phyloP scores from a whole-genome alignment of 1,284 basidiomycete genomes.

The Ustilago sp. region DNA sequence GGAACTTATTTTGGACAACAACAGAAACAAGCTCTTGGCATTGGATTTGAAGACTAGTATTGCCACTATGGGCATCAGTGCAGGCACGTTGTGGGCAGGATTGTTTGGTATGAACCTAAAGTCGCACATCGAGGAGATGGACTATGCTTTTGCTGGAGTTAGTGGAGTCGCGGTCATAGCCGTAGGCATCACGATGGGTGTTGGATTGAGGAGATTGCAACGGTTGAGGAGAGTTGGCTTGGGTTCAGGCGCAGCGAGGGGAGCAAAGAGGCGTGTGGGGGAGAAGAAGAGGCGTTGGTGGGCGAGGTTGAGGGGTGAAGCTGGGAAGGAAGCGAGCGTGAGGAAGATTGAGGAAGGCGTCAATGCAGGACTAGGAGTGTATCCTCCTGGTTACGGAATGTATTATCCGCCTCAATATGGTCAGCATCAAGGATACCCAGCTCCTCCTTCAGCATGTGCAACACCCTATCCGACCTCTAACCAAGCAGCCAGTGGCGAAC shows the following conservation, averaged over 20 bases:
- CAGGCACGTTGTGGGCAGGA: conserved; percentile 91
- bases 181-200: conserved; percentile 36
- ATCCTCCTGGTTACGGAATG: neutral
- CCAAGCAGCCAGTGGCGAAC: too few species aligned
- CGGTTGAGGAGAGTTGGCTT: conserved; percentile 52
- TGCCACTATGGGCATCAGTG: conserved; percentile 88
- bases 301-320: neutral
- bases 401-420: conserved; percentile 1
- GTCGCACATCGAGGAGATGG: conserved; percentile 54
- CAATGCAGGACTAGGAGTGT: neutral
- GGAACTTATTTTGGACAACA: conserved; percentile 94
- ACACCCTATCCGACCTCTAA: too few species aligned
- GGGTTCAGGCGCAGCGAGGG: conserved; percentile 3
- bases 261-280: neutral
- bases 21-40: conserved; percentile 90
- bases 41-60: conserved; percentile 94
- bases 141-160: conserved; percentile 53
- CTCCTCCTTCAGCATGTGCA: neutral
- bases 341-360: neutral
- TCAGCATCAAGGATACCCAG: neutral
- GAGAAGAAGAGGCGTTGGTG: conserved; percentile 10
- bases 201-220: conserved; percentile 48
- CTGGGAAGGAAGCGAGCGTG: neutral
- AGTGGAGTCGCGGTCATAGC: conserved; percentile 41
- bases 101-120: conserved; percentile 89